Base-by-base conservation (phyloP, 75 land plant species). In the Picea sitchensis region DNA sequence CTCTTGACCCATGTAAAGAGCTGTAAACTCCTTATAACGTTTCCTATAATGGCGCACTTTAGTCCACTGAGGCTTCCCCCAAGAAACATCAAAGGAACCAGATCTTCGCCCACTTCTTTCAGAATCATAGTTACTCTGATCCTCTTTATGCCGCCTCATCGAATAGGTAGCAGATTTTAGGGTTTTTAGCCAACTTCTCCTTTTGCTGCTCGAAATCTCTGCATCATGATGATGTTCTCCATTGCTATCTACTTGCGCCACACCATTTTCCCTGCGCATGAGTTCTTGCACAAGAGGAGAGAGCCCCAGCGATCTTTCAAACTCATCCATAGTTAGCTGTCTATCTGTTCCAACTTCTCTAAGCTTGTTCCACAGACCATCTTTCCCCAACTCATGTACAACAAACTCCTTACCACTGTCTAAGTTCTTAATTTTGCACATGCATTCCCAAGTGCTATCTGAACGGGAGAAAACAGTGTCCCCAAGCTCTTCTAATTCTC, bases 1-100 rank as follows among this genome's bases (percentile, higher is more conserved):
- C 69, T 94, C 90, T 75, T 96, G 99, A 8, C 81, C 86, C 78
- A 85, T 79, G 81, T 83, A 90, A n/a, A 95, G 74, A 12, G 88
- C 92, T 26, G 86, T 81, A 63, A 95, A 84, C 64, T 94, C 95
- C 83, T 60, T 84, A 69, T 58, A 81, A 54, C 41, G 75, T 79
- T 96, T 96, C 76, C 81, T 85, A 63, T 81, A 73, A 15, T 83
- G 84, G 21, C 65, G 71, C 12, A 94, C 93, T 78, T 86, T 87
- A 30, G 85, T 65, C 72, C 83, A 72, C 73, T 78, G 74, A 71
- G 74, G 74, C 23, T 47, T 71, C 23, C 36, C 74, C 74, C 74
- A 41, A 44, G 74, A 44, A n/a, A 71, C 74, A 71, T 71, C 51
- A 71, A 71, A 71, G 20, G 56, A 32, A 44, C 74, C 51, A 71